A percentile compares a stretch with the other conserved stretches of the same genome.
phyloP scores from a whole-genome alignment of 148 eudicot genomes.

The Euryodendron excelsum region DNA sequence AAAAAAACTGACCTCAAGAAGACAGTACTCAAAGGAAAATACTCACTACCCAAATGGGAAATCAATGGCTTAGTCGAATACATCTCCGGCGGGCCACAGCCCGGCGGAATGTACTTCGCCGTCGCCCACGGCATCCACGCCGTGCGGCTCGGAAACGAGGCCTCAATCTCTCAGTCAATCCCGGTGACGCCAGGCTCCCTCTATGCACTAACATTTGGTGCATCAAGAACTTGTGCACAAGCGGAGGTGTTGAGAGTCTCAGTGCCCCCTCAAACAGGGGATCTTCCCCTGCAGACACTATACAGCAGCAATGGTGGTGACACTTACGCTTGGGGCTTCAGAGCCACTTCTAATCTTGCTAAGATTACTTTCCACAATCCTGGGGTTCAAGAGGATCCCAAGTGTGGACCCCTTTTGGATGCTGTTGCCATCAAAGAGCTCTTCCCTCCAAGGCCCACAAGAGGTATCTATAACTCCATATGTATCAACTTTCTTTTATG shows the following conservation, averaged over 20 bases:
- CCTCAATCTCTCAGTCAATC: conserved; percentile 33
- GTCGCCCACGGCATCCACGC: conserved; percentile 48
- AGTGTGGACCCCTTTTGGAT: conserved; percentile 85
- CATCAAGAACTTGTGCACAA: conserved; percentile 54
- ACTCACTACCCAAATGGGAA: conserved; percentile 76
- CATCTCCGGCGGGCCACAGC: conserved; percentile 76
- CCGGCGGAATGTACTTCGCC: conserved; percentile 65
- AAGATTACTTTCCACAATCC: conserved; percentile 64
- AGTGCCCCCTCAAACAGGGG: conserved; percentile 23
- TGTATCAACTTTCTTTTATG: neutral
- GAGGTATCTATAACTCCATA: no score
- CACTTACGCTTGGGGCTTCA: conserved; percentile 74
- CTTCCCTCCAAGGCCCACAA: conserved; percentile 22
- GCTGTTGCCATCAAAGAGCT: conserved; percentile 66
- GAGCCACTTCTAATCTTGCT: conserved; percentile 35
- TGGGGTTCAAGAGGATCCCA: conserved; percentile 67
- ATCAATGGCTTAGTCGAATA: conserved; percentile 72
- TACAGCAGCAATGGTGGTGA: conserved; percentile 79
- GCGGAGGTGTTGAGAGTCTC: conserved; percentile 47
- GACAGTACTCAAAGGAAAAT: conserved; percentile 53
- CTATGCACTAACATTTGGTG: conserved; percentile 37
- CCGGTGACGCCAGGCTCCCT: conserved; percentile 16
- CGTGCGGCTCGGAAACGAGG: conserved; percentile 48
- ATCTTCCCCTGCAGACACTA: conserved; percentile 69
- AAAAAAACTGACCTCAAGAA: conserved; percentile 49